Base-by-base conservation (phyloP, 2,329 filamentous ascomycete species). In the Sclerotinia nivalis region DNA sequence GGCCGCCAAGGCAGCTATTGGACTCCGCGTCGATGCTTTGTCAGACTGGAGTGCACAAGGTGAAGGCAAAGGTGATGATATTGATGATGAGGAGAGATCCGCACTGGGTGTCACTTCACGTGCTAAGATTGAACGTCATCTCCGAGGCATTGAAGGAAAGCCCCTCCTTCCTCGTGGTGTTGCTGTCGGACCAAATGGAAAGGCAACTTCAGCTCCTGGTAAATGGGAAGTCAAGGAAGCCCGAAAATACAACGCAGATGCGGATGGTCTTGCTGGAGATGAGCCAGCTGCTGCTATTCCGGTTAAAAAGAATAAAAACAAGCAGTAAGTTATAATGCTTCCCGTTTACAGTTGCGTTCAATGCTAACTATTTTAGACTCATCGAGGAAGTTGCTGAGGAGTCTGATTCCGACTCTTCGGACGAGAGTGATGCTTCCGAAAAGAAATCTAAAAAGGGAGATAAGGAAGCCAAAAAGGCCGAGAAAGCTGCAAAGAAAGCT, bases 211-310 rank as follows among this genome's bases (percentile, higher is more conserved):
- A 55, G 82, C 86, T 43, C 87, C 89, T 70, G 88, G 89, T 76
- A 97, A 97, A 82, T 96, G 93, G 86, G 92, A 94, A 73, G 86
- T 99, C 78, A 97, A 96, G 83, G 93, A 97, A 81, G 91, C 92
- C 15, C 88, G 93, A 79, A 96, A 95, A 82, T 99, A 99, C 86
- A 98, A 98, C 81, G 86, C 88, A 62, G 94, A 98, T 79, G 96
- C 93, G 68, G 96, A 99, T 81, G 95, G 93, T 73, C 83, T 97
- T 65, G 85, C 85, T 71, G 88, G 87, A 61, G 87, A 92, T 76
- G 90, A 91, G 75, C 85, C 87, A 20, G 78, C 79, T 74, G 81
- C 82, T 62, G 76, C 81, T 37, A 78, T 79, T 61, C 78, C 77
- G 76, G 81, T 82, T 76, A 86, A 82, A 70, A 81, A 83, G 52